Evolutionary conservation across 169 alveolate genomes (phyloP), one percentile per base, ranked within the genome.

Genomic region (Plasmodium gonderi): DNA sequence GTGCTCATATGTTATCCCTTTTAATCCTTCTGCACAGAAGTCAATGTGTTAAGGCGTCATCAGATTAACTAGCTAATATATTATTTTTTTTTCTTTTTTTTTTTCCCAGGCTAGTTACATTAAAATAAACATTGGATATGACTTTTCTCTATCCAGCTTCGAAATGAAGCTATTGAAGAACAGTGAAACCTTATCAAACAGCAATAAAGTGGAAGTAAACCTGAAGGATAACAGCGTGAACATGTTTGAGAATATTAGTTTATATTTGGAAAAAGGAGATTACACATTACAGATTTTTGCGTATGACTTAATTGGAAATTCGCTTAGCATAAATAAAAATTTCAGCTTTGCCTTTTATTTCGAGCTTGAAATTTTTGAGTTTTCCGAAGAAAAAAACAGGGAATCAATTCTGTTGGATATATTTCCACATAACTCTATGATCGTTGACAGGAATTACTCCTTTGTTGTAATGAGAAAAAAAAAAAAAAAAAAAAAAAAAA

Each of bases 201-300:
- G 92, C 65, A 83, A 42, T 64, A 83, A 72, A 42, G 29, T 69
- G 49, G 36, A 42, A 72, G 83, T 49, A 36, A 83, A 49, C 17
- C 40, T 83, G 75, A 36, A 83, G 29, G 65, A 82, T 17, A 33
- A 47, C 20, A 42, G 29, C 29, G 31, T 83, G 17, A 83, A 83
- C 64, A 72, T 60, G n/a, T 83, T 83, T 83, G 92, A 83, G 26
- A 83, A 72, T 45, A 49, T 83, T 69, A 83, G 92, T 29, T 36
- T 83, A 17, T 83, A 49, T 54, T 49, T 83, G 45, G 92, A 83
- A 45, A 47, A 83, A 49, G 92, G 92, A 72, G 64, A 26, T 12
- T 83, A 83, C 77, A 29, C 40, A 47, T 40, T 83, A 26, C 67
- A 83, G 40, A 83, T 83, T 47, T 23, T 3, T 31, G 17, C 74